These are phyloP conservation scores for Juglanconis sp. DNA, from an alignment of 2,329 filamentous ascomycete species.

Conservation along the genomic window DNA sequence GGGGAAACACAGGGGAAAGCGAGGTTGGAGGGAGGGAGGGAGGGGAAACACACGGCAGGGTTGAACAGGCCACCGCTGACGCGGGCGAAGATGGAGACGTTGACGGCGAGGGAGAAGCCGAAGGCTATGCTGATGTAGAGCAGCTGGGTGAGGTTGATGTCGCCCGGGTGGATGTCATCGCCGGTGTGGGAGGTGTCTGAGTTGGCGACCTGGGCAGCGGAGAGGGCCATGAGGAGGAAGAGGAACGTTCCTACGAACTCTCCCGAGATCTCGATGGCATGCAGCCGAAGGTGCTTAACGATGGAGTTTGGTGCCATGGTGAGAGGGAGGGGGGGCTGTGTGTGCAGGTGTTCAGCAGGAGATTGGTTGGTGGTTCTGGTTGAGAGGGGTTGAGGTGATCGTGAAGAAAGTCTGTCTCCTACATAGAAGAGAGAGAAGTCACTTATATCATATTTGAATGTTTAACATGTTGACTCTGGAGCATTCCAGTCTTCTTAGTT, in stretches of 20 bases:
- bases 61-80: slow-evolving; percentile 18
- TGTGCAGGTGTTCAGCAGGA: not conserved
- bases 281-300: slow-evolving; percentile 7
- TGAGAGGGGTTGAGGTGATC: not conserved
- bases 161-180: slow-evolving; percentile 9
- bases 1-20: not conserved
- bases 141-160: slow-evolving; percentile 23
- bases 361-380: not conserved
- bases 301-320: slow-evolving; percentile 8
- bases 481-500: not conserved
- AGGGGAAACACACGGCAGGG: slow-evolving; percentile 13
- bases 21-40: not conserved
- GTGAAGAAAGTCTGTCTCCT: not conserved
- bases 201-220: slow-evolving; percentile 25
- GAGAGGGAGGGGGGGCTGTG: not conserved
- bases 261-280: slow-evolving; percentile 14
- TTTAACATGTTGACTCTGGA: not conserved
- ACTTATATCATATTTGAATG: not conserved
- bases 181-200: slow-evolving; percentile 11
- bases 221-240: slow-evolving; percentile 17
- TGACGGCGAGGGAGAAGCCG: slow-evolving; percentile 16
- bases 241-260: slow-evolving; percentile 17
- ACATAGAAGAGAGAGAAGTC: not conserved
- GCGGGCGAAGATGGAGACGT: slow-evolving; percentile 15
- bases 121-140: slow-evolving; percentile 22